Percentiles rank a stretch among this genome's conserved stretches.
Conservation (phyloP, 208 protist genomes). For the Acanthamoeba lenticulata region DNA sequence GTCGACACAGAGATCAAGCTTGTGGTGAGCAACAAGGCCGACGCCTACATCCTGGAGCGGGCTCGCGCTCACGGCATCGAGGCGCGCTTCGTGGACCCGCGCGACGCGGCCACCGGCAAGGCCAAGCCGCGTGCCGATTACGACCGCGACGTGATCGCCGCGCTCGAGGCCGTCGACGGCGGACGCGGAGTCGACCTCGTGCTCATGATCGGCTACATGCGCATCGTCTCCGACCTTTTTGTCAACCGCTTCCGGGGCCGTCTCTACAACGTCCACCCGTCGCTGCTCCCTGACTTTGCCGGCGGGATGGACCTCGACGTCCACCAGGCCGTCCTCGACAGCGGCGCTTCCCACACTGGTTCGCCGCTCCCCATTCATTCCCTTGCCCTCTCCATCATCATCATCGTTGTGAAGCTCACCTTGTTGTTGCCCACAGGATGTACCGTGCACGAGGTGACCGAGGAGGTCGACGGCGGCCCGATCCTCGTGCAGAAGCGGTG, state of each 20-base stretch:
- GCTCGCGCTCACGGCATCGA: not conserved
- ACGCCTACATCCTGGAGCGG: constrained; percentile 68
- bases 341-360: not conserved
- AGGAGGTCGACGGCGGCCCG: constrained; percentile 66
- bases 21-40: constrained; percentile 35
- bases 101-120: not conserved
- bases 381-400: no score
- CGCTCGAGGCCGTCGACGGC: not conserved
- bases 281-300: constrained; percentile 66
- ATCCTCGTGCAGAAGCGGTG: constrained; percentile 70
- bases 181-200: constrained; percentile 33
- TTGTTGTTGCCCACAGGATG: not conserved
- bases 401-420: no score
- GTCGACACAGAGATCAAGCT: constrained; percentile 29
- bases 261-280: constrained; percentile 63
- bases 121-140: not conserved
- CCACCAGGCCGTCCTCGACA: constrained; percentile 46
- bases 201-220: constrained; percentile 67
- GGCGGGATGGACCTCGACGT: constrained; percentile 71
- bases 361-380: no score
- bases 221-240: constrained; percentile 7
- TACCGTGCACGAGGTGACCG: constrained; percentile 56
- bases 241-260: not conserved
- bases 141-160: constrained; percentile 36
- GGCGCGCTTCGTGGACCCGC: not conserved